Base-by-base conservation (phyloP, 352 stramenopile genomes). In the Pythium folliculosum region DNA sequence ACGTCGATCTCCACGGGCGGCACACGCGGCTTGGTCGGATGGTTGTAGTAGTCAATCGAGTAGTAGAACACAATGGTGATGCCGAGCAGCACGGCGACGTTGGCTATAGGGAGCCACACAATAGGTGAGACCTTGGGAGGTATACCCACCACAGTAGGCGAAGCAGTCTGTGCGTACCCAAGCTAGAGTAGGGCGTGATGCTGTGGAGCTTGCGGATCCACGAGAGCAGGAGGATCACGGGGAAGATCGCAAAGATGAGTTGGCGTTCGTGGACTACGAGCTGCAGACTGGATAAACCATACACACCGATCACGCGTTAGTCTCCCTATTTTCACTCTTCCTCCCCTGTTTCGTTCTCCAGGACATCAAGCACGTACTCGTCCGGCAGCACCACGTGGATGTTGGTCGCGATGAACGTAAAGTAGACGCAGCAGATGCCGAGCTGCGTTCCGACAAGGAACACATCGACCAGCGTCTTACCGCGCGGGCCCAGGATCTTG, bases 61-160 rank as follows among this genome's bases (percentile, higher is more conserved):
- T 89, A 91, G 73, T 90, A 93, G 65, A 93, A 93, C 7, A 93
- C 85, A 48, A 93, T 93, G n/a, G 55, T 67, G 50, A 93, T 91
- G 12, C 81, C 85, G 6, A 84, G 73, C 0, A 86, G 50, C 23
- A 93, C 83, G 0, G 83, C 81, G 8, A 82, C 62, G 57, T 91
- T 93, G 19, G 82, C 84, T 92, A 32, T 23, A 25, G 9, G 21
- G 1, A 40, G 6, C 12, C 32, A 19, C 3, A 51, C 12, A 37
- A 45, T 9, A 16, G n/a, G 38, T 53, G 27, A 51, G 43, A 57
- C 27, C 27, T 21, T 32, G 14, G n/a, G n/a, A n/a, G n/a, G n/a
- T n/a, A n/a, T n/a, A n/a, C n/a, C n/a, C n/a, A n/a, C n/a, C n/a
- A n/a, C n/a, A n/a, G n/a, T n/a, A n/a, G n/a, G n/a, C n/a, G 35